Base-by-base conservation (phyloP, 768 basidiomycete genomes). In the Fibroporia radiculosa region DNA sequence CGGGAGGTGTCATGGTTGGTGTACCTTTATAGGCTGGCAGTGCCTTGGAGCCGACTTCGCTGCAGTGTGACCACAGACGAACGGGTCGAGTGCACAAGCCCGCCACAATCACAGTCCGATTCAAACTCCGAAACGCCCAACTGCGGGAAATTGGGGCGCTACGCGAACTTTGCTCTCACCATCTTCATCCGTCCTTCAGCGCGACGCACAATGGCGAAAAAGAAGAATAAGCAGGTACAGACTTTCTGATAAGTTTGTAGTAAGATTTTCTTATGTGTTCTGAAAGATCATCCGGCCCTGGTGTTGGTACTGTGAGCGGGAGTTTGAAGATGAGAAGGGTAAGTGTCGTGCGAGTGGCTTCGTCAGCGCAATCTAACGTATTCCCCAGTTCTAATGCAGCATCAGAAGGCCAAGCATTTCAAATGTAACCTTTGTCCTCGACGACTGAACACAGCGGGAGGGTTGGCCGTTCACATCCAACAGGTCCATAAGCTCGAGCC, bases 281-380 rank as follows among this genome's bases (percentile, higher is more conserved):
- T 7, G n/a, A n/a, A 48, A 92, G 89, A 66, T 90, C 51, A 77
- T 92, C 52, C 81, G 85, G 4, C 89, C 90, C 13, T 96, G 93
- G 92, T 97, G 93, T 69, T 97, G 93, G 93, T 98, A 98, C 64
- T 98, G 93, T 70, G 93, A 98, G 66, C 80, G 95, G 61, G 95
- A 96, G 66, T 99, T 99, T 57, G 93, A 98, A 66, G 96, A 99
- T 77, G 93, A 97, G 66, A 98, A 97, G 69, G 93, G 93, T 90
- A 38, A 16, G 71, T 66, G 55, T 37, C 11, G 13, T 16, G 31
- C 8, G 12, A 16, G 41, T 20, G 11, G 41, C 31, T 31, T 43
- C 35, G 19, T 40, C 18, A 18, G n/a, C 13, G 27, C 1, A 6
- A n/a, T 16, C 29, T 45, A 4, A 38, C 20, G 24, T 13, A 11